Base-by-base conservation (phyloP, 139 green algal genomes). In the Haematococcus sp. region DNA sequence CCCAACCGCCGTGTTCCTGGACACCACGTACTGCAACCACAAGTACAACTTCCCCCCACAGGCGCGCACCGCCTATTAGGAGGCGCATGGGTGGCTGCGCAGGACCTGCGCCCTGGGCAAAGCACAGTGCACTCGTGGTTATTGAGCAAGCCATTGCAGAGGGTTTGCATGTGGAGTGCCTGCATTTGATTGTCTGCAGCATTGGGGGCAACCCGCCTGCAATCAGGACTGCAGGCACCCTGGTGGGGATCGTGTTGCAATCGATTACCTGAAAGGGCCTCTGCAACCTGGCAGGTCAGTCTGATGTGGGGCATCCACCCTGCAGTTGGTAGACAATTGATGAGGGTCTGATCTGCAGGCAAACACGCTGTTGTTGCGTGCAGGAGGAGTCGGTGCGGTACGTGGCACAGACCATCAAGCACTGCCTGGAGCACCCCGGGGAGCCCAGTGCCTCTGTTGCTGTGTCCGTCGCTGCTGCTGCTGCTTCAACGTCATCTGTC, bases 21-120 rank as follows among this genome's bases (percentile, higher is more conserved):
- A 97, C 80, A 97, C 92, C 20, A 97, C 92, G 0, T 96, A 95
- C 81, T 90, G 77, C 82, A 82, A 92, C 32, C 83, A 83, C 0
- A 80, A 76, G 34, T 83, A 93, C 79, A 78, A 55, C 44, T 96
- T 96, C 46, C 87, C 87, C 3, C 65, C 76, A 1, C 87, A 94
- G 85, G 87, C 80, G 27, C 67, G 70, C 30, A 22, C 25, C n/a
- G 40, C 4, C 65, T 7, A n/a, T 71, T 34, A 3, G 23, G 11
- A 17, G 16, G 3, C 60, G 65, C 40, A 49, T n/a, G n/a, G n/a
- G n/a, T n/a, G n/a, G n/a, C n/a, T 17, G 17, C 17, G 46, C 46
- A 55, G 15, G 46, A 15, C 15, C 17, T 55, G 46, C 46, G 46
- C 46, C 15, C 46, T 55, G 46, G 17, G 46, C 46, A 15, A 23